Evolutionary conservation across 495 filamentous ascomycete species (phyloP), one percentile per base, ranked within the genome.

Genomic region (Penicillium herquei): DNA sequence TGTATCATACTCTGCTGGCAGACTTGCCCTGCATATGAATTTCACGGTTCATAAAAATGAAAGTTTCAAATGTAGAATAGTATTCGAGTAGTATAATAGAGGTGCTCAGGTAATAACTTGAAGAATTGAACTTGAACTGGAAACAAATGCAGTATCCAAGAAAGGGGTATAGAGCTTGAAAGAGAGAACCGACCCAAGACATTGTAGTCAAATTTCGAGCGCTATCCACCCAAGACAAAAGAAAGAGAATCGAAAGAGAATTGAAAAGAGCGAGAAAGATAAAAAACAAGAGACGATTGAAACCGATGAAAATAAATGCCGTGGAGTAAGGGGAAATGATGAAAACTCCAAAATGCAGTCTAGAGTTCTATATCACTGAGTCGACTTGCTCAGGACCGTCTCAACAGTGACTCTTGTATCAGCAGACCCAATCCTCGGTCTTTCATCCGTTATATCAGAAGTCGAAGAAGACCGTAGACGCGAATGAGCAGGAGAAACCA

Each of bases 391-490:
- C 8, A 60, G 7, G 6, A 14, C 18, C 31, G 44, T 39, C 37
- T 56, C 58, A 7, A 46, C 48, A 12, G 58, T 56, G n/a, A 43
- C 50, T 11, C 34, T 48, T 12, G 54, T 53, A 12, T 52, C 41
- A 7, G 35, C 26, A 1, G 54, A 54, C 1, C 50, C 53, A 8
- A 49, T 32, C 13, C 47, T 41, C 1, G 45, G 39, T 11, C 39
- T 37, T 37, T 6, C 34, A 14, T 34, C 30, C 9, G 7, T 44
- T 7, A 30, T 39, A 12, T 45, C 33, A 0, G 51, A n/a, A 7
- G 17, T 17, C 4, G 8, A 44, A 26, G 0, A 17, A 12, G 41
- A 21, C 11, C 3, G 12, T 21, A 3, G 7, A 44, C 18, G 26
- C 7, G 41, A 44, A 46, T n/a, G 3, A n/a, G 31, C 11, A 9